Evolutionary conservation across 306 rosid species (phyloP).

Genomic region (Sesbania bispinosa): DNA sequence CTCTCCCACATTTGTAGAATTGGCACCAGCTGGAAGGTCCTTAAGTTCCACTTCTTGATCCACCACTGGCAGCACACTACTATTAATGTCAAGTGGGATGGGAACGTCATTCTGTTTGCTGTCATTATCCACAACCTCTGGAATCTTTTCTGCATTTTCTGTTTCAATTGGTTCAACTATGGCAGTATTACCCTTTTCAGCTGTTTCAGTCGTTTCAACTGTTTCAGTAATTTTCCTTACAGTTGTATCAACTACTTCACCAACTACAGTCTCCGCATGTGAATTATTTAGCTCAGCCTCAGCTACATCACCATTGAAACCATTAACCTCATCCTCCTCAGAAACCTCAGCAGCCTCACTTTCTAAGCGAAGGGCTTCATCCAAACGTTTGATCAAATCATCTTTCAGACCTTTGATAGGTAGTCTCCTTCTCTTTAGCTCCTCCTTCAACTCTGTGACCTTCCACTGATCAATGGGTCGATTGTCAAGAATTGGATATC

Average conservation of each 20-base stretch:
- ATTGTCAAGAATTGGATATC: conserved; percentile 59
- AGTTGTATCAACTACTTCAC: conserved; percentile 18
- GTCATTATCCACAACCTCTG: conserved; percentile 18
- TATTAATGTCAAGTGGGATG: conserved; percentile 32
- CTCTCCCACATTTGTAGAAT: conserved; percentile 35
- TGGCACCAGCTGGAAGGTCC: conserved; percentile 30
- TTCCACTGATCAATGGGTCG: conserved; percentile 84
- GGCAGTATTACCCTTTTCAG: conserved; percentile 13
- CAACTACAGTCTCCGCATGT: neutral
- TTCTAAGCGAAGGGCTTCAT: conserved; percentile 57
- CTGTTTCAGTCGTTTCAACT: too few species aligned
- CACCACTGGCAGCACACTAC: conserved; percentile 9
- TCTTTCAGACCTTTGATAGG: conserved; percentile 75
- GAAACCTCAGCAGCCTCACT: conserved; percentile 35
- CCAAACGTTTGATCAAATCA: conserved; percentile 75
- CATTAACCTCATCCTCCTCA: conserved; percentile 19
- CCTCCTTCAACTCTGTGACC: conserved; percentile 84
- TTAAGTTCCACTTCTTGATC: conserved; percentile 35
- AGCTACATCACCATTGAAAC: conserved; percentile 19
- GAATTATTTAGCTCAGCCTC: conserved; percentile 17
- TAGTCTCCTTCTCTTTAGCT: conserved; percentile 70
- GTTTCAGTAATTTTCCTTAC: too few species aligned
- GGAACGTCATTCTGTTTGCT: conserved; percentile 23
- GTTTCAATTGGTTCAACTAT: conserved; percentile 1
- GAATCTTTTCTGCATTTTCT: conserved; percentile 4